Base-by-base conservation (phyloP, 2,329 filamentous ascomycete genomes). In the Stylonectria norvegica region DNA sequence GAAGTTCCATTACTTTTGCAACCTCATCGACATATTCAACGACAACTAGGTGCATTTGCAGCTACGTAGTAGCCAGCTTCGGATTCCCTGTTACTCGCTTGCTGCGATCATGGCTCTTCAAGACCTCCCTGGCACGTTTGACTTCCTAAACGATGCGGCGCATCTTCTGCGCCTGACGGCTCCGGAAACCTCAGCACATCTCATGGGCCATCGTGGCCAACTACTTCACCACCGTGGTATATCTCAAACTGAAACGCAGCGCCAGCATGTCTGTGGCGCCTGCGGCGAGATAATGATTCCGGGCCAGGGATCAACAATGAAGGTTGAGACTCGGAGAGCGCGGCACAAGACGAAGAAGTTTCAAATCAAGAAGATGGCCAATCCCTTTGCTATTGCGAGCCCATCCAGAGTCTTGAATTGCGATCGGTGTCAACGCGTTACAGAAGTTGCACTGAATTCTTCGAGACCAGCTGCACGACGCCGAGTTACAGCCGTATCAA, bases 271-370 rank as follows among this genome's bases (percentile, higher is more conserved):
- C 17, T 85, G 82, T 59, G 69, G 66, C 34, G 71, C 71, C 36
- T 86, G 82, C 53, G 81, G 82, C 12, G 71, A 75, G 45, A 78
- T 84, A 27, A 71, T 81, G 64, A 64, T 81, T 4, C 64, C 70
- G 2, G 78, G 79, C 0, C 69, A 70, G 7, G 66, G 63, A 3
- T 67, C 66, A 30, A 50, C 49, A 7, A 34, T 77, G 7, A 64
- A 62, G 11, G 55, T 77, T 2, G 60, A 71, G 17, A 45, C 57
- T 1, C 43, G 37, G 23, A 53, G 45, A 20, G 31, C 28, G 40
- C 32, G 28, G 20, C 40, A 19, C n/a, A 39, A 36, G 30, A 48
- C 38, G 30, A 36, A 19, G 20, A 47, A 43, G 22, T 30, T 29
- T 16, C 17, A 35, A 34, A 45, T 38, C 12, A n/a, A n/a, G n/a